phyloP scores from a whole-genome alignment of 768 basidiomycete species.

The Tricholoma furcatifolium region DNA sequence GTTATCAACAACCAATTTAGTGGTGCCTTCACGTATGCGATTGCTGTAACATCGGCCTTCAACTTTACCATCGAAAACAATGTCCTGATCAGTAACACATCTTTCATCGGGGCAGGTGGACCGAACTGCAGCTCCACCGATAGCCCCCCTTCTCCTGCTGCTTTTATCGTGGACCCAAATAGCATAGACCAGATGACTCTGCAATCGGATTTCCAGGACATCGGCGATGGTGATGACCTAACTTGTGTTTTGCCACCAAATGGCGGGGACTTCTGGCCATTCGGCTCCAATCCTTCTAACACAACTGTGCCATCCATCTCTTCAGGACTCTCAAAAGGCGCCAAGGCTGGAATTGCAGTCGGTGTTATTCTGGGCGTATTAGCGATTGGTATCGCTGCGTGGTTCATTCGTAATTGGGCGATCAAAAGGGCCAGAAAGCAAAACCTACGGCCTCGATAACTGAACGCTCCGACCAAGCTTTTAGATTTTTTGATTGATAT shows the following conservation, averaged over 20 bases:
- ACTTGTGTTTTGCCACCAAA: slow-evolving; percentile 68
- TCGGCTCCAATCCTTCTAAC: slow-evolving; percentile 48
- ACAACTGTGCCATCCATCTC: slow-evolving; percentile 1
- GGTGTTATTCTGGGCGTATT: slow-evolving; percentile 49
- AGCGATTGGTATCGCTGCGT: slow-evolving; percentile 36
- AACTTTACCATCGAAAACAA: slow-evolving; percentile 72
- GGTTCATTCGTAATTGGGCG: slow-evolving; percentile 50
- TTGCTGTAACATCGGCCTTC: slow-evolving; percentile 60
- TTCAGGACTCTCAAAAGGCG: slow-evolving; percentile 8
- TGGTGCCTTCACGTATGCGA: slow-evolving; percentile 73
- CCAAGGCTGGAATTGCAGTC: slow-evolving; percentile 35
- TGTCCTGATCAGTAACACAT: slow-evolving; percentile 61
- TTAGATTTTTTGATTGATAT: no score
- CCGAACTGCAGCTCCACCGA: slow-evolving; percentile 59
- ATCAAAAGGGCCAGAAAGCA: slow-evolving; percentile 28
- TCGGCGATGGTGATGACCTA: slow-evolving; percentile 54
- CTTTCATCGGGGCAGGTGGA: slow-evolving; percentile 70
- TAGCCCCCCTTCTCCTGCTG: slow-evolving; percentile 48
- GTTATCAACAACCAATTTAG: slow-evolving; percentile 58
- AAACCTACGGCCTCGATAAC: slow-evolving; percentile 21
- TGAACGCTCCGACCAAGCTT: slow-evolving; percentile 15
- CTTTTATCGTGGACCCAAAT: slow-evolving; percentile 57
- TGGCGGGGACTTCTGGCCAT: slow-evolving; percentile 74
- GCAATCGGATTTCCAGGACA: slow-evolving; percentile 52
- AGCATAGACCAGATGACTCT: slow-evolving; percentile 38